Base-by-base conservation (phyloP, 768 basidiomycete genomes). In the Macrolepiota albuminosa region DNA sequence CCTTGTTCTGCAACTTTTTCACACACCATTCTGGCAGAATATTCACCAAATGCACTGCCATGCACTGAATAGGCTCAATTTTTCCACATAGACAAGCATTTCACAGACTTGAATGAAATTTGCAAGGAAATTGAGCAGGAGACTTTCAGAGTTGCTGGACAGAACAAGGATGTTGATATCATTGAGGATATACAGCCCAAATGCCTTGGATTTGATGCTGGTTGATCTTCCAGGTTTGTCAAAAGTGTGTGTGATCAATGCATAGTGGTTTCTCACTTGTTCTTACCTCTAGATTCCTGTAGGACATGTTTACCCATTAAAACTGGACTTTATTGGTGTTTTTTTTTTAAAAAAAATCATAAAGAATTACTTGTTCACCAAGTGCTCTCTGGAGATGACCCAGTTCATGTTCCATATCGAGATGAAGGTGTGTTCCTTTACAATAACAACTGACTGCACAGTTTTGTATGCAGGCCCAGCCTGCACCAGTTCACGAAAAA, bases 101-200 rank as follows among this genome's bases (percentile, higher is more conserved):
- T 95, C 75, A 95, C 93, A n/a, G 96, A 98, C 70, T 98, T 95
- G 68, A 78, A 83, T 48, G 96, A 98, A 67, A 90, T 98, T 64
- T 83, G 96, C 43, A 90, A 88, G 64, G 97, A 99, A 77, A 99
- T 99, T 60, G 97, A 99, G 73, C 89, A 92, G 70, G 97, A 99
- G 78, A 99, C 97, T 2, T 95, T 88, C 72, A 80, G 97, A 47
- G 95, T 99, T 18, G 97, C 97, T 0, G 97, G 97, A 0, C 95
- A 98, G 78, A 98, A 98, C 75, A 99, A 98, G 75, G 97, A 97
- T 48, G 89, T 99, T 60, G 2, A 98, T 98, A 68, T 93, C 95
- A 59, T 81, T 99, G 50, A 84, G 93, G 71, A 97, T 99, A 77
- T 95, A 90, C 73, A 97, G 95, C 61, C 95, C 96, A 26, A 86